Percentiles rank a stretch among this genome's conserved stretches.
Evolutionary conservation across 2,329 filamentous ascomycete genomes (phyloP).

Genomic region (Ascochyta fabae): DNA sequence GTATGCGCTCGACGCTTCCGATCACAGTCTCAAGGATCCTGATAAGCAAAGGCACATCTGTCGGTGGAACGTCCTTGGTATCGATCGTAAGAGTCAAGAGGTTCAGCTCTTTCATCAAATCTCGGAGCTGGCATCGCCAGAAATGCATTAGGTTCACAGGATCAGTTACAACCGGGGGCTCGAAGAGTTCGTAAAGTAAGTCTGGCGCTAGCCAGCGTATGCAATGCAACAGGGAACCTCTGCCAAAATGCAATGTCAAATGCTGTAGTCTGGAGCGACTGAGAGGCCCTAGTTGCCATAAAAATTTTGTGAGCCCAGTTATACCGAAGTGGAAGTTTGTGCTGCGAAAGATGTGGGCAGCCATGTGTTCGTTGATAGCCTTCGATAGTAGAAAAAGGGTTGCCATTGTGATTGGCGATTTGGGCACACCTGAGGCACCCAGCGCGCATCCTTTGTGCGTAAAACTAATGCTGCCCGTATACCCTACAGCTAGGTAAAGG

Average conservation of each 20-base stretch:
- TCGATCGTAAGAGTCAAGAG: constrained; percentile 34
- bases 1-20: constrained; percentile 20
- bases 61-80: constrained; percentile 21
- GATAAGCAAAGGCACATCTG: constrained; percentile 33
- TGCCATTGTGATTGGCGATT: constrained; percentile 23
- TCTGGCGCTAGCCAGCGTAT: constrained; percentile 42
- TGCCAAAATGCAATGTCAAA: constrained; percentile 32
- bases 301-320: constrained; percentile 29
- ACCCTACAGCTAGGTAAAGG: constrained; percentile 27
- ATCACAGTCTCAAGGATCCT: constrained; percentile 27
- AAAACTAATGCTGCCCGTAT: constrained; percentile 17
- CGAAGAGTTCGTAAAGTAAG: constrained; percentile 34
- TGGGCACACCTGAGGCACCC: neutral
- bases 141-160: constrained; percentile 33
- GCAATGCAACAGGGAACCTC: constrained; percentile 33
- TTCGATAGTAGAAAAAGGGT: constrained; percentile 30
- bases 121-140: constrained; percentile 43
- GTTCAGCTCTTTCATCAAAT: constrained; percentile 34
- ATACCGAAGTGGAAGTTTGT: constrained; percentile 37
- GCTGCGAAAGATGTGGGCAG: constrained; percentile 32
- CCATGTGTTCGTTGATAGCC: constrained; percentile 24
- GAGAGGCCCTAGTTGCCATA: constrained; percentile 30
- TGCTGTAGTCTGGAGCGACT: constrained; percentile 31
- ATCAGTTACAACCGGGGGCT: constrained; percentile 29
- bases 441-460: neutral